Evolutionary conservation across 2,329 filamentous ascomycete genomes (phyloP), one percentile per base, ranked within the genome.

Genomic region (Phaeophleospora eucalypticola): DNA sequence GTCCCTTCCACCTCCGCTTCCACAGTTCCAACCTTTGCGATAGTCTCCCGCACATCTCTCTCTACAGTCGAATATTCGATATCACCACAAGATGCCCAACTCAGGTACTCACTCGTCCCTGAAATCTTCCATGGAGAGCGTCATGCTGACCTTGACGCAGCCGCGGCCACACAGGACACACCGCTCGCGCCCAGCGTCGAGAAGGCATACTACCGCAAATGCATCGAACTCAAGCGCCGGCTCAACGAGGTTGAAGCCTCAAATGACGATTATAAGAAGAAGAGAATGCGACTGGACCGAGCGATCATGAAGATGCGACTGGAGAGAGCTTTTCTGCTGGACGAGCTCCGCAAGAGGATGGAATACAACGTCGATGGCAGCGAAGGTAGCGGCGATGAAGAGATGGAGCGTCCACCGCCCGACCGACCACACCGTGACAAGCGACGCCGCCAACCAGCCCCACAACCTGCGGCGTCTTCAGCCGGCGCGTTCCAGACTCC

Each of bases 121-220:
- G n/a, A n/a, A n/a, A n/a, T n/a, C n/a, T n/a, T n/a, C n/a, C n/a
- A n/a, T 29, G 24, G 24, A 12, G 24, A 29, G 6, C 24, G 24
- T 12, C 24, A 7, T 7, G 24, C 24, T 29, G 24, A 29, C 24
- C 6, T 29, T 12, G 24, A 29, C 24, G 17, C 19, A 39, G n/a
- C n/a, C n/a, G 21, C 4, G 4, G 37, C 18, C 7, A 18, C 37
- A 14, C 18, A 39, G 7, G 21, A 39, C 40, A 66, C 66, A n/a
- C 65, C 74, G 10, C 78, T 83, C 46, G 89, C 91, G 16, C 91
- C 93, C 14, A 95, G 89, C 14, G 89, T 97, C 53, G 91, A 98
- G 70, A 86, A 91, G 66, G 90, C 91, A 41, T 98, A 97, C 71
- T 89, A 93, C 62, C 82, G 88, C 56, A 97, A 98, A 81, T 97